A percentile compares a stretch with the other conserved stretches of the same genome.
These are phyloP conservation scores for Trichophyton mentagrophytes DNA, from an alignment of 2,329 filamentous ascomycete genomes.

Conservation along the genomic window DNA sequence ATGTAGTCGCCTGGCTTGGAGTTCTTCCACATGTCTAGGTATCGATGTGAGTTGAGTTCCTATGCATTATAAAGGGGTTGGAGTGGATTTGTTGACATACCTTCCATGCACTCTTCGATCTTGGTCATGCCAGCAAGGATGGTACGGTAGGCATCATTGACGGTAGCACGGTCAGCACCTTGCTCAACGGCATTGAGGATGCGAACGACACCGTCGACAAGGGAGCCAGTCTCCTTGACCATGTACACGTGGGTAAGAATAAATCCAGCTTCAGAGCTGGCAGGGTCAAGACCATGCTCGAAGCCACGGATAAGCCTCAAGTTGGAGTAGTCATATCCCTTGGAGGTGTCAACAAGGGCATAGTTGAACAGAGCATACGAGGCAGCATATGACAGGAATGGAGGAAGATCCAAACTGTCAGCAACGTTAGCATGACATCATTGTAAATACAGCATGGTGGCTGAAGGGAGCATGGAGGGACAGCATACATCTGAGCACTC, in stretches of 20 bases:
- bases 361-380: conserved; percentile 54
- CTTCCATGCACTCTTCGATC: conserved; percentile 71
- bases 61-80: background rate
- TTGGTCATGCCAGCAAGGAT: conserved; percentile 53
- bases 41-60: background rate
- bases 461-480: background rate
- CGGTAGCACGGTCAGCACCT: conserved; percentile 39
- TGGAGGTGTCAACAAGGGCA: conserved; percentile 42
- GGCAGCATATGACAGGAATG: conserved; percentile 76
- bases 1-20: conserved; percentile 75
- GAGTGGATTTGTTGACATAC: conserved; percentile 27
- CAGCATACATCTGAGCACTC: conserved; percentile 76
- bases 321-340: conserved; percentile 46
- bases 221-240: conserved; percentile 70
- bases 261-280: conserved; percentile 85
- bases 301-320: conserved; percentile 82
- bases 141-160: conserved; percentile 52
- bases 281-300: conserved; percentile 73
- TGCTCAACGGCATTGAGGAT: conserved; percentile 47
- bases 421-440: conserved; percentile 6
- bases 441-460: background rate
- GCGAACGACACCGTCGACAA: conserved; percentile 60
- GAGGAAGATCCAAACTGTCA: conserved; percentile 58
- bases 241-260: conserved; percentile 94
- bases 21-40: conserved; percentile 69